These are phyloP conservation scores for Ceratocystis alfenasii DNA, from an alignment of 2,329 filamentous ascomycete genomes.

Conservation along the genomic window DNA sequence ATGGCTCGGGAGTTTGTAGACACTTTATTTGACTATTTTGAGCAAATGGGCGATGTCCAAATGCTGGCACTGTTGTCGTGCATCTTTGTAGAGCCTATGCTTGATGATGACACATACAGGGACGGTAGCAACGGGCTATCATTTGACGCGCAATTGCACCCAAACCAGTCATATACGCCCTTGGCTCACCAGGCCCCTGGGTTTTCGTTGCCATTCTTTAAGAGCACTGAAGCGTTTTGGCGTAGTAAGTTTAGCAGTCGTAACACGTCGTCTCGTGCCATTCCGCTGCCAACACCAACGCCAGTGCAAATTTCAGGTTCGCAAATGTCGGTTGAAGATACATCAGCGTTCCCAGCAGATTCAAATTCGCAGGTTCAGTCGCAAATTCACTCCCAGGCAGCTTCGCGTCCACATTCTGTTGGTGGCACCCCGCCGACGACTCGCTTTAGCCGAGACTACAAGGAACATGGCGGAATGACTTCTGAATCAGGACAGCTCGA, in stretches of 20 bases:
- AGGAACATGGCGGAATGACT: background rate
- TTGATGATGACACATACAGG: constrained; percentile 37
- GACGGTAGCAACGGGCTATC: constrained; percentile 26
- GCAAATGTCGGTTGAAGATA: constrained; percentile 43
- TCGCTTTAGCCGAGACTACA: constrained; percentile 36
- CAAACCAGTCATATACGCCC: constrained; percentile 45
- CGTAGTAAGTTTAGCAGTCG: constrained; percentile 39
- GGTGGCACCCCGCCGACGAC: constrained; percentile 47
- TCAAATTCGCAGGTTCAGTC: constrained; percentile 35
- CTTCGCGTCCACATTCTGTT: constrained; percentile 16
- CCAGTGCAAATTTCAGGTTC: constrained; percentile 44
- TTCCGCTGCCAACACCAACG: constrained; percentile 45
- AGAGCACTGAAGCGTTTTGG: constrained; percentile 45
- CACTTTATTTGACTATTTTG: constrained; percentile 53
- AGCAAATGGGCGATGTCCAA: constrained; percentile 50
- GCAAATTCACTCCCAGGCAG: constrained; percentile 17
- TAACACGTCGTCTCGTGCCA: constrained; percentile 42
- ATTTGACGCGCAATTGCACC: background rate
- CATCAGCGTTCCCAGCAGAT: constrained; percentile 32
- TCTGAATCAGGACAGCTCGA: constrained; percentile 34
- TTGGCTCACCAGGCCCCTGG: constrained; percentile 53
- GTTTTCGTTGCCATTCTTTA: constrained; percentile 56
- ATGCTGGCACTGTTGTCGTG: constrained; percentile 63
- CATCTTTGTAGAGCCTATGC: constrained; percentile 39
- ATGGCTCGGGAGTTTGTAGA: constrained; percentile 49